A percentile compares a stretch with the other conserved stretches of the same genome.
These are phyloP conservation scores for Barnettozyma sp. DNA, from an alignment of 805 yeast genomes.

Conservation along the genomic window DNA sequence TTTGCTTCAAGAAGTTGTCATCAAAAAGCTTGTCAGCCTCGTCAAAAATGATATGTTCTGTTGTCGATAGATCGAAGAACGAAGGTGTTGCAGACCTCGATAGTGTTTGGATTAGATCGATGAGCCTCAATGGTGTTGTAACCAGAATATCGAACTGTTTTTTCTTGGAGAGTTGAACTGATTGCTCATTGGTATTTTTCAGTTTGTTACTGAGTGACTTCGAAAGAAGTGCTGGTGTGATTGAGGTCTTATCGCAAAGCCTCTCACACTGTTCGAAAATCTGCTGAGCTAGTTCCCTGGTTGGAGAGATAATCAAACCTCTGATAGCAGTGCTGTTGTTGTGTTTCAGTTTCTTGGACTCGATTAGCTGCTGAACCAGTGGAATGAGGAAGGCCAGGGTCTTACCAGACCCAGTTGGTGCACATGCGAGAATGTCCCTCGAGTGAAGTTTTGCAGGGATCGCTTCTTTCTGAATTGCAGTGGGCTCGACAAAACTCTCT, in stretches of 20 bases:
- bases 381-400: conserved; percentile 89
- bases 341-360: conserved; percentile 17
- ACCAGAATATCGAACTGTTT: conserved; percentile 73
- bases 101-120: conserved; percentile 58
- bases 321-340: conserved; percentile 40
- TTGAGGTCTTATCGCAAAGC: conserved; percentile 37
- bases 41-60: conserved; percentile 79
- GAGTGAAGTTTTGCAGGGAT: conserved; percentile 65
- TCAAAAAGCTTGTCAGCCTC: conserved; percentile 95
- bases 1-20: conserved; percentile 78
- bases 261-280: conserved; percentile 62
- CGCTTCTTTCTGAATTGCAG: conserved; percentile 88
- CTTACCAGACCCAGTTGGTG: conserved; percentile 98
- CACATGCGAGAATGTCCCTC: conserved; percentile 85
- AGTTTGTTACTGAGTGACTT: conserved; percentile 67
- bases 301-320: conserved; percentile 84
- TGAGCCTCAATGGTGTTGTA: conserved; percentile 82
- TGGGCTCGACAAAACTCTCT: conserved; percentile 78
- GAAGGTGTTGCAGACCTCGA: conserved; percentile 29
- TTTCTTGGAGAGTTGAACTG: conserved; percentile 37
- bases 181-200: conserved; percentile 36
- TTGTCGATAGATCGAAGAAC: conserved; percentile 47
- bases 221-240: conserved; percentile 60
- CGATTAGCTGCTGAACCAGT: conserved; percentile 47
- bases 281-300: conserved; percentile 89